Conservation (phyloP, 2,329 filamentous ascomycete species). For the Laburnicola sp. region DNA sequence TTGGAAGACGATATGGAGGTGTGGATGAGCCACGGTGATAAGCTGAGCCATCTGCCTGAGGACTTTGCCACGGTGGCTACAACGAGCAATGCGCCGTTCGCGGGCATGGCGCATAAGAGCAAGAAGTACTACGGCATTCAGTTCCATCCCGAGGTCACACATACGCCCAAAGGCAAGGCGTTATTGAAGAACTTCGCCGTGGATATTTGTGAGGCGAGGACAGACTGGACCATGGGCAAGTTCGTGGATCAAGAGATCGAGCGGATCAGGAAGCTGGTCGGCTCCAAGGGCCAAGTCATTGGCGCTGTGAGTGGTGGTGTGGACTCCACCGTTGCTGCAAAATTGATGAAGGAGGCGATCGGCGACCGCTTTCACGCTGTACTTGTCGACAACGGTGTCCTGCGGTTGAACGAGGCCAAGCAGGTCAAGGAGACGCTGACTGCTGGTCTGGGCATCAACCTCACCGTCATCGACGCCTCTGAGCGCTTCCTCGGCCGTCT, state of each 20-base stretch:
- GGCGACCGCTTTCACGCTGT: constrained; percentile 82
- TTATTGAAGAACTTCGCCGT: constrained; percentile 83
- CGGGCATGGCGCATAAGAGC: constrained; percentile 72
- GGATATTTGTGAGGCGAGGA: constrained; percentile 74
- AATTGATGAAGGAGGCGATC: constrained; percentile 85
- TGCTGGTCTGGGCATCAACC: constrained; percentile 82
- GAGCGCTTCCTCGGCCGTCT: constrained; percentile 77
- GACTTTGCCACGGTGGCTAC: constrained; percentile 74
- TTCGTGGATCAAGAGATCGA: constrained; percentile 81
- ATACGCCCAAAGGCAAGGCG: constrained; percentile 69
- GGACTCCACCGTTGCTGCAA: constrained; percentile 84
- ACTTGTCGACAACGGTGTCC: constrained; percentile 81
- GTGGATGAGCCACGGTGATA: constrained; percentile 90
- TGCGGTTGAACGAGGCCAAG: constrained; percentile 83
- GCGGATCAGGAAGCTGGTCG: constrained; percentile 80
- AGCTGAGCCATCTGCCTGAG: constrained; percentile 73
- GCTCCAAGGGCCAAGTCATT: constrained; percentile 78
- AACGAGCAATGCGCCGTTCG: constrained; percentile 75
- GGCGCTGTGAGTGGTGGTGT: constrained; percentile 82
- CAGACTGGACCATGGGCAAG: constrained; percentile 82
- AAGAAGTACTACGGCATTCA: constrained; percentile 81
- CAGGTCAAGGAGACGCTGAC: constrained; percentile 79
- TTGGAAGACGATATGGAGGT: constrained; percentile 71
- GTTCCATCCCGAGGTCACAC: constrained; percentile 84
- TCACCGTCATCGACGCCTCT: constrained; percentile 81